Base-by-base conservation (phyloP, 352 stramenopile species). In the Phytopythium mirpurense region DNA sequence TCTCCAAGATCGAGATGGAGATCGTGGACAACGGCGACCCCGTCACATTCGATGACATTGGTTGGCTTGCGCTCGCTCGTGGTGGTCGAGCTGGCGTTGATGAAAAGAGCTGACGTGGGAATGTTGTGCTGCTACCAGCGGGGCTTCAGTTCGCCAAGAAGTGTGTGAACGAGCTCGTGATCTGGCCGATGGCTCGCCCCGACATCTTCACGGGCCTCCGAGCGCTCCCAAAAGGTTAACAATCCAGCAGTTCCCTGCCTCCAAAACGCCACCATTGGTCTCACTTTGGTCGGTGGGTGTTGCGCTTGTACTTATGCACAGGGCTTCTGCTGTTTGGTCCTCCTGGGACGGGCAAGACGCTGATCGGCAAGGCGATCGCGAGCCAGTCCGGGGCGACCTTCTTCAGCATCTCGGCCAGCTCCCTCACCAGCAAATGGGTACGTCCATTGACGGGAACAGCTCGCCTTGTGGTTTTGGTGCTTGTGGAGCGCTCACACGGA, bases 351-450 rank as follows among this genome's bases (percentile, higher is more conserved):
- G 87, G 97, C 29, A 99, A 99, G 80, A 99, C 96, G 3, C 61
- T 99, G 45, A 99, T 99, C 54, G 98, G 96, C 42, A 99, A 99
- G 70, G 98, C 98, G 0, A 99, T 99, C 65, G 97, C 98, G 18
- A 96, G 96, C 61, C 86, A 98, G 68, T 98, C 84, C 36, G 90
- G 93, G 16, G 97, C 97, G 5, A 99, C 96, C 0, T 99, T 99
- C 59, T 99, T 99, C 72, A 98, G 80, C 50, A 99, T 99, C 57
- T 99, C 96, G 5, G 96, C 96, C 36, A 99, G 96, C 45, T 99
- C 96, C 0, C 72, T 99, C 16, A 99, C 96, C 24, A 98, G 92
- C 72, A 99, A 99, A 88, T 99, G 97, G 97, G 75, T 91, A 62
- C 9, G 53, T 7, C 14, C 11, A 45, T 24, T 12, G 27, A 7